Percentiles rank a stretch among this genome's conserved stretches.
Conservation (phyloP, 176 grass and related monocot genomes). For the Luzula sylvatica region DNA sequence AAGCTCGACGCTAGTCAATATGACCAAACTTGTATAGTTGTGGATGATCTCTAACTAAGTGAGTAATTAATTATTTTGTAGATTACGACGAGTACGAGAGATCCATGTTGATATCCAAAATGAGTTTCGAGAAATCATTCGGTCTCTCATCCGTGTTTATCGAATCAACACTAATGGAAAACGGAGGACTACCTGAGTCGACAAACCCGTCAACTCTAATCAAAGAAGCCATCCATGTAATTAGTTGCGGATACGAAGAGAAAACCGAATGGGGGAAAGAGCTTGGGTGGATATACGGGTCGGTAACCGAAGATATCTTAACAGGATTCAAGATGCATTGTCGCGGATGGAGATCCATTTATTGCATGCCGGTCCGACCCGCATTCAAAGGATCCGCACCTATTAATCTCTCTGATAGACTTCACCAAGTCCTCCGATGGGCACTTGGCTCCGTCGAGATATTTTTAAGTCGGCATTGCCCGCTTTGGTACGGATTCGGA, state of each 20-base stretch:
- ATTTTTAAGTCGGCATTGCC: slow-evolving; percentile 84
- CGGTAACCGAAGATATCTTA: slow-evolving; percentile 93
- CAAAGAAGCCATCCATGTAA: slow-evolving; percentile 97
- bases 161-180: slow-evolving; percentile 94
- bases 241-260: slow-evolving; percentile 93
- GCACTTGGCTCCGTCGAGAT: slow-evolving; percentile 91
- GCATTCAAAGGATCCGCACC: slow-evolving; percentile 96
- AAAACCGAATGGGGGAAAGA: slow-evolving; percentile 99
- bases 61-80: slow-evolving; percentile 26
- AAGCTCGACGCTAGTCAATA: slow-evolving; percentile 19
- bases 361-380: slow-evolving; percentile 80
- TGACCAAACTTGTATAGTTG: slow-evolving; percentile 9
- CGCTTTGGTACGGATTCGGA: slow-evolving; percentile 76
- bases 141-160: slow-evolving; percentile 85
- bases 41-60: background rate
- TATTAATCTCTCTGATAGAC: slow-evolving; percentile 92
- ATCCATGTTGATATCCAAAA: slow-evolving; percentile 86
- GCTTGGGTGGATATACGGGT: slow-evolving; percentile 97
- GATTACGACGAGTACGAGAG: slow-evolving; percentile 87
- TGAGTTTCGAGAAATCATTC: slow-evolving; percentile 94
- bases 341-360: slow-evolving; percentile 95
- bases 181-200: slow-evolving; percentile 76
- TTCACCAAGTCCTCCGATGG: slow-evolving; percentile 97
- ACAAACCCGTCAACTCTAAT: slow-evolving; percentile 67
- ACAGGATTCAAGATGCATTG: slow-evolving; percentile 95